Evolutionary conservation across 495 filamentous ascomycete genomes (phyloP).

Genomic region (Cercophora samala): DNA sequence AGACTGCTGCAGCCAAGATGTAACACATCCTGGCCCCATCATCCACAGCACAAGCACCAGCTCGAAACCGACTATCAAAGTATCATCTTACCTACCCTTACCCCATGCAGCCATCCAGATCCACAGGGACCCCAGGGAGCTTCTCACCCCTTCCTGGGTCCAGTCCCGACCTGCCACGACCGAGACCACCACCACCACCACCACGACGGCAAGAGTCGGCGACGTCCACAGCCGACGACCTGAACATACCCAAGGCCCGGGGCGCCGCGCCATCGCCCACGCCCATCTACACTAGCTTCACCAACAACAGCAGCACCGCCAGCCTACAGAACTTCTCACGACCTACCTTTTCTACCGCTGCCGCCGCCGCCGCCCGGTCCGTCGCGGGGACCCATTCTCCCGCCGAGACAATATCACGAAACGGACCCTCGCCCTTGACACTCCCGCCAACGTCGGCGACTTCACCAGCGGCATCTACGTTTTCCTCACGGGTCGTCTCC

Average conservation of each 20-base stretch:
- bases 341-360: constrained; percentile 38
- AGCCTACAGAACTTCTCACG: constrained; percentile 58
- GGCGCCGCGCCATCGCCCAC: constrained; percentile 27
- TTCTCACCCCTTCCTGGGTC: constrained; percentile 50
- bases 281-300: constrained; percentile 38
- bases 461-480: constrained; percentile 33
- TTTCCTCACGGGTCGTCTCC: constrained; percentile 25
- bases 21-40: constrained; percentile 19
- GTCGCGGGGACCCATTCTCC: constrained; percentile 33
- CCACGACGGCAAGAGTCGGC: constrained; percentile 43
- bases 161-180: constrained; percentile 28
- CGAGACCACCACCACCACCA: constrained; percentile 36
- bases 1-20: constrained; percentile 31
- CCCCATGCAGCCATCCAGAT: constrained; percentile 51
- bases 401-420: constrained; percentile 32
- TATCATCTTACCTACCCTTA: background rate
- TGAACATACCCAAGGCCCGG: constrained; percentile 32
- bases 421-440: constrained; percentile 41
- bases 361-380: constrained; percentile 37
- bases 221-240: constrained; percentile 32
- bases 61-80: background rate
- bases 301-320: constrained; percentile 31
- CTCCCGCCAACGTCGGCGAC: constrained; percentile 35
- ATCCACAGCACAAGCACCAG: background rate
- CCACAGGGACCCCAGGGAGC: constrained; percentile 45